These are phyloP conservation scores for Xylaria sp. DNA, from an alignment of 2,329 filamentous ascomycete genomes.

Conservation along the genomic window DNA sequence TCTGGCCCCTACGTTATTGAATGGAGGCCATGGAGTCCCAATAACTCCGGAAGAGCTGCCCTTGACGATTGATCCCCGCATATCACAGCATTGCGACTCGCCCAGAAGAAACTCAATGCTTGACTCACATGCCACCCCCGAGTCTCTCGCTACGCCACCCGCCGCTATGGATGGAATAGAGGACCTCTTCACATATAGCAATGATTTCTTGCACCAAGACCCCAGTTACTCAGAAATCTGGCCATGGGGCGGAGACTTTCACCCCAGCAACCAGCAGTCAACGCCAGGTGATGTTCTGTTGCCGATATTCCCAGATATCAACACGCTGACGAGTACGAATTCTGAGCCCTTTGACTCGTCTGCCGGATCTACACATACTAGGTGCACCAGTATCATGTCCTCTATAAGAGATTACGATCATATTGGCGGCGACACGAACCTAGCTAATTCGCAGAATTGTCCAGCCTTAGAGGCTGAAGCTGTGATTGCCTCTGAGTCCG, in stretches of 20 bases:
- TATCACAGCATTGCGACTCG: conserved; percentile 46
- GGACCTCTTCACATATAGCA: not conserved
- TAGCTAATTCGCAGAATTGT: conserved; percentile 45
- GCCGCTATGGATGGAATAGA: conserved; percentile 46
- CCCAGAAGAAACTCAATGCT: conserved; percentile 49
- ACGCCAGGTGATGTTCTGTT: conserved; percentile 39
- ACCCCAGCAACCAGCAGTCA: not conserved
- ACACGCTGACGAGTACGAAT: conserved; percentile 55
- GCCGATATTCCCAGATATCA: conserved; percentile 54
- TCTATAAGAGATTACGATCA: conserved; percentile 53
- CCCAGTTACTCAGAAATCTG: conserved; percentile 46
- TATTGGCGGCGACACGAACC: conserved; percentile 46
- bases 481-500: conserved; percentile 60
- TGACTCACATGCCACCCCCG: conserved; percentile 51
- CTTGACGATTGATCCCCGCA: conserved; percentile 49
- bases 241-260: not conserved
- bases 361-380: conserved; percentile 58
- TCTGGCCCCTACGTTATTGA: conserved; percentile 53
- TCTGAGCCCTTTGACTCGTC: conserved; percentile 59
- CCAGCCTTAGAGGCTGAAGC: conserved; percentile 59
- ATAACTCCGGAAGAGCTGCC: conserved; percentile 46
- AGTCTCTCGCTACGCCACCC: conserved; percentile 54
- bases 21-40: conserved; percentile 50
- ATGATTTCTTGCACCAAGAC: not conserved
- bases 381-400: conserved; percentile 60